Evolutionary conservation across 306 rosid genomes (phyloP).

Genomic region (Luffa acutangula): DNA sequence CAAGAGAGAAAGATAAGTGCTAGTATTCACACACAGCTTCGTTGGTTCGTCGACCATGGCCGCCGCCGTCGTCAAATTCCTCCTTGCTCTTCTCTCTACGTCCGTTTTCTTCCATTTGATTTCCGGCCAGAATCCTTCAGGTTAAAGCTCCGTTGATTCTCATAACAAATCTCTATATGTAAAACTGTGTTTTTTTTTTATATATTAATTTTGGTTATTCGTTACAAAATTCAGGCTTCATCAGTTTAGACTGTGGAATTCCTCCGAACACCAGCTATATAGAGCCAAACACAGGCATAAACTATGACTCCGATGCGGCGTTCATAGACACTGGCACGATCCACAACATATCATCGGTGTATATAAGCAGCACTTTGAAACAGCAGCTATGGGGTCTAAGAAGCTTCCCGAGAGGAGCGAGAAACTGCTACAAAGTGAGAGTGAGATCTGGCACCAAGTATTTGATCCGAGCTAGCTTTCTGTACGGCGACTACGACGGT

Average conservation of each 20-base stretch:
- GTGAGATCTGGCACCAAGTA: slow-evolving; percentile 21
- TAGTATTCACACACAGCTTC: background rate
- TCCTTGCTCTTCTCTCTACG: background rate
- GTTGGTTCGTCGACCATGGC: background rate
- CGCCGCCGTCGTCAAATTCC: background rate
- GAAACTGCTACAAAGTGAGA: slow-evolving; percentile 42
- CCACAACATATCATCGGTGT: background rate
- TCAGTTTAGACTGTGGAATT: slow-evolving; percentile 42
- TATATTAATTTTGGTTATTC: background rate
- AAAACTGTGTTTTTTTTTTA: too few species aligned
- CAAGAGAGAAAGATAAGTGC: background rate
- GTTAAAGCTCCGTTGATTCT: slow-evolving; percentile 4
- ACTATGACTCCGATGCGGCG: slow-evolving; percentile 30
- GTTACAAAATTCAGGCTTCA: slow-evolving; percentile 29
- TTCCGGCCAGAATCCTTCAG: slow-evolving; percentile 33
- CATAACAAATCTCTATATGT: too few species aligned
- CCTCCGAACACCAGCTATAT: slow-evolving; percentile 9
- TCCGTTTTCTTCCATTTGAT: slow-evolving; percentile 2
- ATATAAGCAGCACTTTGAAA: background rate
- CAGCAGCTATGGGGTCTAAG: slow-evolving; percentile 20
- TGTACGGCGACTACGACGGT: slow-evolving; percentile 39
- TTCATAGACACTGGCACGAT: slow-evolving; percentile 25
- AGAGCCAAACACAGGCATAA: slow-evolving; percentile 17
- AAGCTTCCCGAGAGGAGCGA: slow-evolving; percentile 45
- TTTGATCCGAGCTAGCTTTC: slow-evolving; percentile 28